A percentile compares a stretch with the other conserved stretches of the same genome.
phyloP scores from a whole-genome alignment of 371 early-diverging fungal genomes.

The Rhizopus stolonifer region DNA sequence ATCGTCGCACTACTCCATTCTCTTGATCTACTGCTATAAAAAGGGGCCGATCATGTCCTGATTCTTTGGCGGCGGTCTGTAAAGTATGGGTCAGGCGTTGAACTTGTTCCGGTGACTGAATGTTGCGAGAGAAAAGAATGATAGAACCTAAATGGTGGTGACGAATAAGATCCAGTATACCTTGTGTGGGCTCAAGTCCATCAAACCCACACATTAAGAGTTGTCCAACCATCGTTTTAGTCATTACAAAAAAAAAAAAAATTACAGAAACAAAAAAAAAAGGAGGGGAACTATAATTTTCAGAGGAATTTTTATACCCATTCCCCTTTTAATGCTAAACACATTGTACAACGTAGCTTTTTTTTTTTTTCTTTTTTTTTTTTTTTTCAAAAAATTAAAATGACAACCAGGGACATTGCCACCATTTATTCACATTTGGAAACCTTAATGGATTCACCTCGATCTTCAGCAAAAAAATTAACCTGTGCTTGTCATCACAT shows the following conservation, averaged over 20 bases:
- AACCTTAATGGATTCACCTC: slow-evolving; percentile 50
- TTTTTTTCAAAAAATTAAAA: too few species aligned
- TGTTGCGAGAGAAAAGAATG: slow-evolving; percentile 53
- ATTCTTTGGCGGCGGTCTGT: slow-evolving; percentile 40
- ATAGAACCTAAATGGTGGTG: slow-evolving; percentile 43
- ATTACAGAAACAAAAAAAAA: not conserved
- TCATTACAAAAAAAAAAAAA: slow-evolving; percentile 9
- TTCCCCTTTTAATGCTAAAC: too few species aligned
- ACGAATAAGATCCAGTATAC: slow-evolving; percentile 42
- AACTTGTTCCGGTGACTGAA: slow-evolving; percentile 36
- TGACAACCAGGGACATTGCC: slow-evolving; percentile 55
- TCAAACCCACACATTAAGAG: slow-evolving; percentile 50
- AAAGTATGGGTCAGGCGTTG: slow-evolving; percentile 27
- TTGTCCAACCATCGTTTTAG: slow-evolving; percentile 26
- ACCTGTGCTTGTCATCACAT: slow-evolving; percentile 43
- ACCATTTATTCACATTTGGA: slow-evolving; percentile 54
- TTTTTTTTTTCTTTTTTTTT: too few species aligned
- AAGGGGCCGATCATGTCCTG: slow-evolving; percentile 42
- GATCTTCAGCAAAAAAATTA: slow-evolving; percentile 22
- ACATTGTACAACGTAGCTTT: too few species aligned
- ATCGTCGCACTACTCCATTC: slow-evolving; percentile 50
- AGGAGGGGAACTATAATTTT: too few species aligned
- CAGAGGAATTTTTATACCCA: too few species aligned
- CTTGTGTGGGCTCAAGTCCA: slow-evolving; percentile 38
- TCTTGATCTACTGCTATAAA: slow-evolving; percentile 53